Evolutionary conservation across 2,329 filamentous ascomycete genomes (phyloP).

Genomic region (Raffaelea arxii): DNA sequence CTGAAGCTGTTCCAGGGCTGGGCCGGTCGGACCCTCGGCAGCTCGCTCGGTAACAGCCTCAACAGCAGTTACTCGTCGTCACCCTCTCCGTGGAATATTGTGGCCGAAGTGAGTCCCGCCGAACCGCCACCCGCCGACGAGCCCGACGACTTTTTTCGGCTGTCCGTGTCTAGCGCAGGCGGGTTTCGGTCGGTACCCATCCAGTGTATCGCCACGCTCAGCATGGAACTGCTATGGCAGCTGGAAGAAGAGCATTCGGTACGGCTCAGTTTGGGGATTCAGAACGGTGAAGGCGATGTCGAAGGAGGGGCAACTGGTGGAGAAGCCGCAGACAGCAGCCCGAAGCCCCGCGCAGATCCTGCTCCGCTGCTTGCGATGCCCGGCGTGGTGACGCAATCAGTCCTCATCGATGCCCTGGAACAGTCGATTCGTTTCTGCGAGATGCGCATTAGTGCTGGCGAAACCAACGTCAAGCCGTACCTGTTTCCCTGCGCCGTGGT

Average conservation of each 20-base stretch:
- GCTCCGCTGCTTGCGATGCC: constrained; percentile 10
- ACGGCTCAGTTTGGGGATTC: constrained; percentile 11
- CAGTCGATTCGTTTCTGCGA: constrained; percentile 7
- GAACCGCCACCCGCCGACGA: too few species aligned
- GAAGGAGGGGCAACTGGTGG: too few species aligned
- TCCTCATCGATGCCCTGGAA: constrained; percentile 11
- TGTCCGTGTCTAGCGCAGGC: constrained; percentile 30
- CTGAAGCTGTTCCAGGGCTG: constrained; percentile 21
- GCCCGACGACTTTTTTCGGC: constrained; percentile 24
- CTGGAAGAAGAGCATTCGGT: constrained; percentile 28
- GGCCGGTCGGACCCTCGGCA: constrained; percentile 3
- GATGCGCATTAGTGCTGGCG: constrained; percentile 16
- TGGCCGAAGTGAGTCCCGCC: too few species aligned
- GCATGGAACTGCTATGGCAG: constrained; percentile 35
- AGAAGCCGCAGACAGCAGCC: too few species aligned
- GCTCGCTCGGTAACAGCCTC: constrained; percentile 5
- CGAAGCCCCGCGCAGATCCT: neutral
- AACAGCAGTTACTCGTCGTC: neutral
- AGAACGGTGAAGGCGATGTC: neutral
- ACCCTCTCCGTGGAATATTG: constrained; percentile 3
- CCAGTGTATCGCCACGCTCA: constrained; percentile 31
- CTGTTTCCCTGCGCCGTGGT: constrained; percentile 29
- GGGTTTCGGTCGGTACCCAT: constrained; percentile 31
- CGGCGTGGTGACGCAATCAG: constrained; percentile 9
- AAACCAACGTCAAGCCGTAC: constrained; percentile 46